Conservation (phyloP, 345 rosid species). For the Rhodamnia rubescens region DNA sequence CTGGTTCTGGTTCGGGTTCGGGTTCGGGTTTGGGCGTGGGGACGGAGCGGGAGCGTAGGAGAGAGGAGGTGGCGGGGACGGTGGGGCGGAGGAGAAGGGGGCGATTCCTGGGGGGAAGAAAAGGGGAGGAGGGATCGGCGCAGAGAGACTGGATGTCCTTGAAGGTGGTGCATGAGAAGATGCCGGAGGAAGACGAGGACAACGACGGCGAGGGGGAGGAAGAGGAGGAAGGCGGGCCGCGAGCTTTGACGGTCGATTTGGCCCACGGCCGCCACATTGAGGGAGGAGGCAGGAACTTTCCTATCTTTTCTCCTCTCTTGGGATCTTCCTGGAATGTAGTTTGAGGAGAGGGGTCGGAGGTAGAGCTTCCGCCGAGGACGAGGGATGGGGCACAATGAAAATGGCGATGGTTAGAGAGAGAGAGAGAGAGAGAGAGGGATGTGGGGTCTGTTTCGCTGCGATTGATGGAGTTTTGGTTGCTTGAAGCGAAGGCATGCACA, state of each 20-base stretch:
- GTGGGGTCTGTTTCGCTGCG: background rate
- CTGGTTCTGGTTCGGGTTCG: background rate
- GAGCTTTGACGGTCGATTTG: constrained; percentile 32
- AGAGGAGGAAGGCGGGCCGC: background rate
- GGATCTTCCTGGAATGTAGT: background rate
- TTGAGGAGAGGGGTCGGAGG: background rate
- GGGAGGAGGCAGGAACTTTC: constrained; percentile 10
- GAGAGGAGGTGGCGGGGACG: constrained; percentile 19
- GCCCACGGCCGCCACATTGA: constrained; percentile 92
- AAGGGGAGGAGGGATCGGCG: constrained; percentile 17
- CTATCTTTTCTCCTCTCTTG: background rate
- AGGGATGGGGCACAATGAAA: background rate
- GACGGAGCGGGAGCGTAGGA: constrained; percentile 35
- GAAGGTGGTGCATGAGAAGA: constrained; percentile 49
- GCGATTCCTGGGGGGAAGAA: constrained; percentile 3
- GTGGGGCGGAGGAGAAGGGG: constrained; percentile 50
- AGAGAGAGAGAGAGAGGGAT: background rate
- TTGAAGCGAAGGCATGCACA: background rate
- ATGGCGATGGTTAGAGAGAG: background rate
- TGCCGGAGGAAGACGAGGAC: constrained; percentile 4
- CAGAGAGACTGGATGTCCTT: constrained; percentile 54
- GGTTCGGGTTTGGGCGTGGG: background rate
- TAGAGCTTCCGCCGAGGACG: background rate
- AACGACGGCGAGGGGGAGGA: background rate
- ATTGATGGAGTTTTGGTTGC: background rate